phyloP scores from a whole-genome alignment of 2,329 filamentous ascomycete genomes.

The Neofusicoccum ribis region DNA sequence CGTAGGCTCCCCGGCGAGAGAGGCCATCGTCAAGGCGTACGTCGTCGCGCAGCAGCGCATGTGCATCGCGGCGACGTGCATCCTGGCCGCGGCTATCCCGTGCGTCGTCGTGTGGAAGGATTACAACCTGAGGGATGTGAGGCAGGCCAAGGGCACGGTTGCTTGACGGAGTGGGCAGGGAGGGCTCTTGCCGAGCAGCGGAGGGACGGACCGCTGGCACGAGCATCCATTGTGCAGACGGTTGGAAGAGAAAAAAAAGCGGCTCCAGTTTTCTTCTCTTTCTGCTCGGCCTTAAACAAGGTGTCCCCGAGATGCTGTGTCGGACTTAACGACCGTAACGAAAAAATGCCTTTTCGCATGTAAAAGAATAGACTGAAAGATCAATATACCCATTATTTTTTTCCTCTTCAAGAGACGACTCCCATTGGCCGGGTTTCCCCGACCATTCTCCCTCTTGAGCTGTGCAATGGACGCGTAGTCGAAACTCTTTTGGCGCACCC shows the following conservation, averaged over 20 bases:
- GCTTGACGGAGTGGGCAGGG: background rate
- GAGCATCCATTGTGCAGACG: background rate
- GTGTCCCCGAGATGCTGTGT: background rate
- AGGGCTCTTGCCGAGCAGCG: background rate
- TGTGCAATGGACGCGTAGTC: too few relatives aligned
- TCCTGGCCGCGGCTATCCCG: constrained; percentile 30
- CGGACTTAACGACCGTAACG: background rate
- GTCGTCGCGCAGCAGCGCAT: constrained; percentile 41
- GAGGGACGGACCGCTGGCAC: background rate
- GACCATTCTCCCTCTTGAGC: too few relatives aligned
- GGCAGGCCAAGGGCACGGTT: constrained; percentile 35
- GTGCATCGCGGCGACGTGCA: constrained; percentile 38
- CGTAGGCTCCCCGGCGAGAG: constrained; percentile 48
- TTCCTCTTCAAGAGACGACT: too few relatives aligned
- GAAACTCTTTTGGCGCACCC: too few relatives aligned
- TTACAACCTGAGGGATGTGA: constrained; percentile 34
- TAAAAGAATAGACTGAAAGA: background rate
- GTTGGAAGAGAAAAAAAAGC: background rate
- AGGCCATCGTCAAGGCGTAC: constrained; percentile 35
- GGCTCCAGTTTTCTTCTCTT: background rate
- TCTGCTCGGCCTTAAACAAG: background rate
- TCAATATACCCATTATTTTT: background rate
- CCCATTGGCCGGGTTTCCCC: too few relatives aligned
- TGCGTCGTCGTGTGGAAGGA: constrained; percentile 34
- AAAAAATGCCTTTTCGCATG: background rate